A percentile compares a stretch with the other conserved stretches of the same genome.
These are phyloP conservation scores for Geranium rotundifolium DNA, from an alignment of 345 rosid species.

Conservation along the genomic window DNA sequence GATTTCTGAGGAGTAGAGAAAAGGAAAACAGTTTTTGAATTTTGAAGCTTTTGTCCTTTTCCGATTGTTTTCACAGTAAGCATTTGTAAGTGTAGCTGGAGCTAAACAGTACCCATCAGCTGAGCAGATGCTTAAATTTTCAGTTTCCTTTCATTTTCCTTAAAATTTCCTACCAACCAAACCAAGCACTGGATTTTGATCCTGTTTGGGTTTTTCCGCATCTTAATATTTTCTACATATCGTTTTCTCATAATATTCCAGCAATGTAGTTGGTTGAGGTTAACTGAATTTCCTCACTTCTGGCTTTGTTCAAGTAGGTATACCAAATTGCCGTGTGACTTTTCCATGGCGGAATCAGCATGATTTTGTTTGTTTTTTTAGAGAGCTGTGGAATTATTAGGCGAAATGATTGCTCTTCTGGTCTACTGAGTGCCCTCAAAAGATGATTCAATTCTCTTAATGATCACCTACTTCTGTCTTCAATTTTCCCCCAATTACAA, in stretches of 20 bases:
- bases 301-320: conserved; percentile 28
- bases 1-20: neutral
- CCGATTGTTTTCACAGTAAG: neutral
- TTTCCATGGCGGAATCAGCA: conserved; percentile 21
- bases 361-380: conserved; percentile 36
- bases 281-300: conserved; percentile 6
- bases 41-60: neutral
- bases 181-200: conserved; percentile 1
- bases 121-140: neutral
- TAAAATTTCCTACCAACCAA: conserved; percentile 13
- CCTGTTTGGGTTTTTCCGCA: neutral
- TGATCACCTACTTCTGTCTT: neutral
- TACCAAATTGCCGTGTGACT: conserved; percentile 23
- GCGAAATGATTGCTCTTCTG: conserved; percentile 24
- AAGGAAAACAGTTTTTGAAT: neutral
- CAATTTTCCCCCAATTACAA: neutral
- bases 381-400: conserved; percentile 19
- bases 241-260: neutral
- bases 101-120: neutral
- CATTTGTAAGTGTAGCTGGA: neutral
- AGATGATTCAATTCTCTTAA: neutral
- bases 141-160: neutral
- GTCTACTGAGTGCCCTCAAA: conserved; percentile 16
- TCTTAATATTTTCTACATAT: neutral
- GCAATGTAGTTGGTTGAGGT: conserved; percentile 9